These are phyloP conservation scores for Boletus rubropictus DNA, from an alignment of 768 basidiomycete species.

Conservation along the genomic window DNA sequence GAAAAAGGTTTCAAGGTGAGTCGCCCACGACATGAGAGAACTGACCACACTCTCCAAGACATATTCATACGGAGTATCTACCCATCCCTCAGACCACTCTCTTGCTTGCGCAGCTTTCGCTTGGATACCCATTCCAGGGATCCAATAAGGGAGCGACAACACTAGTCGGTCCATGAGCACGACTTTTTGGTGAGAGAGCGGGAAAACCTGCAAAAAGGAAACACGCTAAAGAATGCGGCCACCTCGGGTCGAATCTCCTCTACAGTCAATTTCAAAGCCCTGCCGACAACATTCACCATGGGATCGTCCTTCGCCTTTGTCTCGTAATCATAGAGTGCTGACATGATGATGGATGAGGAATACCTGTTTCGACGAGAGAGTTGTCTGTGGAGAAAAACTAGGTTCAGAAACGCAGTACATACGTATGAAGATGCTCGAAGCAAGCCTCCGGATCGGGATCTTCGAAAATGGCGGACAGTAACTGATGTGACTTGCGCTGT, in stretches of 20 bases:
- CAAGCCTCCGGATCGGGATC: conserved; percentile 18
- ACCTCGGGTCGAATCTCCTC: conserved; percentile 21
- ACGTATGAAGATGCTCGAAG: conserved; percentile 19
- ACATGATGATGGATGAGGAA: conserved; percentile 28
- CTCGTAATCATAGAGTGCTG: conserved; percentile 31
- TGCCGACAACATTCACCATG: conserved; percentile 23
- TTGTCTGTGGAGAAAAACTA: neutral
- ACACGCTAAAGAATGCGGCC: conserved; percentile 14
- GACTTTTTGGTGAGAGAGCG: neutral
- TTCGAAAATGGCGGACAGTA: conserved; percentile 27
- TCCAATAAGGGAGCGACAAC: conserved; percentile 22
- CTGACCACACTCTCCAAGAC: conserved; percentile 13
- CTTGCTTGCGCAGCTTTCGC: conserved; percentile 16
- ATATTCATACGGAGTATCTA: conserved; percentile 19
- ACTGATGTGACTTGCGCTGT: conserved; percentile 23
- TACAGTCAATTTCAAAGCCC: conserved; percentile 22
- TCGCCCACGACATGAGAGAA: neutral
- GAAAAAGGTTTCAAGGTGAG: neutral
- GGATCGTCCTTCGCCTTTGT: conserved; percentile 24
- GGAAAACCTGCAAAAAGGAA: conserved; percentile 7
- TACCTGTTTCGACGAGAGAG: conserved; percentile 11
- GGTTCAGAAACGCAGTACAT: neutral
- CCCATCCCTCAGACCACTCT: conserved; percentile 15
- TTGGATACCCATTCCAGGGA: conserved; percentile 29
- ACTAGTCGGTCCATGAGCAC: conserved; percentile 16